Percentiles rank a stretch among this genome's conserved stretches.
Evolutionary conservation across 768 basidiomycete species (phyloP).

Genomic region (Trametes villosa): DNA sequence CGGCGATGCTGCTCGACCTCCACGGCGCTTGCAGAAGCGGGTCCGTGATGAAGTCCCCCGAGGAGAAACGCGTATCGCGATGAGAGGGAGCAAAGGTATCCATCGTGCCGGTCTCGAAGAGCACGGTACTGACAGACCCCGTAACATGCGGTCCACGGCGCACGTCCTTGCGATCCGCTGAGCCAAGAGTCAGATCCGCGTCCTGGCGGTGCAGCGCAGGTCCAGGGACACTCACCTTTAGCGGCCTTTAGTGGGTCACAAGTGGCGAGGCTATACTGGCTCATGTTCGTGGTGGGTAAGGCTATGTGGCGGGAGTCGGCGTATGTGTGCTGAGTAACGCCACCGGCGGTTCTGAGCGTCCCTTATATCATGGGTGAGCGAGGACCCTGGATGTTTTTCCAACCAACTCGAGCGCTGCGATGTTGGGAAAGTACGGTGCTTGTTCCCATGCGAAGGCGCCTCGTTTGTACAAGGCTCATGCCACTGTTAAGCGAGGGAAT

Average conservation of each 20-base stretch:
- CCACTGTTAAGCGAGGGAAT: too few relatives aligned
- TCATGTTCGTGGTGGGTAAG: neutral
- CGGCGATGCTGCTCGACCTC: neutral
- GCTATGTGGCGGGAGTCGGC: neutral
- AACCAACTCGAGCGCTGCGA: too few relatives aligned
- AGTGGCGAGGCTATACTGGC: conserved; percentile 17
- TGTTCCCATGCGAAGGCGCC: too few relatives aligned
- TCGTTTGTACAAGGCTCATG: too few relatives aligned
- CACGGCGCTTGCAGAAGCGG: neutral
- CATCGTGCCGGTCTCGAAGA: conserved; percentile 12
- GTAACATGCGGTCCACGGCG: neutral
- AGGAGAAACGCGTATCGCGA: neutral
- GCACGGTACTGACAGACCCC: conserved; percentile 7
- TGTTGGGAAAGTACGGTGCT: too few relatives aligned
- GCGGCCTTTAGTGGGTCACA: neutral
- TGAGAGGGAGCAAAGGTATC: neutral
- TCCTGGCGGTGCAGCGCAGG: too few relatives aligned
- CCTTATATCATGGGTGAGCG: too few relatives aligned
- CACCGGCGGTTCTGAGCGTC: too few relatives aligned
- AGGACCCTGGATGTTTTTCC: too few relatives aligned
- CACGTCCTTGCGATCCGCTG: conserved; percentile 7
- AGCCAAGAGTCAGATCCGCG: neutral
- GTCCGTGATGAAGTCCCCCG: neutral
- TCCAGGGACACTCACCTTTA: neutral
- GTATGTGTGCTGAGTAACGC: neutral